Base-by-base conservation (phyloP, 139 green algal genomes). In the Chloropicon primus region DNA sequence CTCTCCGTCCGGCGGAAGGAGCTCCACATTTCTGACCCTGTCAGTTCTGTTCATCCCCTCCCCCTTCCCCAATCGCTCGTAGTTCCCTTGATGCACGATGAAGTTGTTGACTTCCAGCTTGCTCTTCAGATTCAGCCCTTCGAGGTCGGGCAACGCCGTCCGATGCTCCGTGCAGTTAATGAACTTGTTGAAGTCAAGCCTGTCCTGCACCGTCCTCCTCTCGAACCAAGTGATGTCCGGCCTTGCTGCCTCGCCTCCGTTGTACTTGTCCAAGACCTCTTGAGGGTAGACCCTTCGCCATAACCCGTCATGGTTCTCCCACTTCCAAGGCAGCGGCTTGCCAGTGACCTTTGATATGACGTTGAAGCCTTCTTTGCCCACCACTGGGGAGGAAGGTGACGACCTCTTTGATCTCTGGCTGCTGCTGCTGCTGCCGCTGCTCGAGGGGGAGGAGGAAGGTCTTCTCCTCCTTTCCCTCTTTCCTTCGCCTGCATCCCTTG, bases 11-110 rank as follows among this genome's bases (percentile, higher is more conserved):
- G 41, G 53, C 41, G 76, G 76, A 10, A 79, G 76, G 21, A 76
- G 24, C 76, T 79, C 76, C 26, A 74, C 76, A 28, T 74, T 74
- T 3, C 76, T 29, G 26, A 79, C 75, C 23, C 27, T 29, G n/a
- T 79, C n/a, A 22, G 76, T 79, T 22, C 76, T 29, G 76, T 79
- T 79, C 27, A 22, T 53, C 10, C 41, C 53, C 76, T 24, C 26
- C 21, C 76, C 76, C 76, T 79, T 79, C 17, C 76, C 76, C 21
- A 79, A n/a, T 3, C 24, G 10, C 76, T 79, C 27, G 41, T 75
- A 79, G 76, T 79, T 79, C 28, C 76, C 76, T 28, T 78, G 76
- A 28, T 79, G 76, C n/a, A 79, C 27, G 26, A 79, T 78, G 53
- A 53, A 79, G 21, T 79, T 28, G 76, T 79, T 53, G 5, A 28